phyloP scores from a whole-genome alignment of 1,284 basidiomycete species.

The Cryptococcus sp. region DNA sequence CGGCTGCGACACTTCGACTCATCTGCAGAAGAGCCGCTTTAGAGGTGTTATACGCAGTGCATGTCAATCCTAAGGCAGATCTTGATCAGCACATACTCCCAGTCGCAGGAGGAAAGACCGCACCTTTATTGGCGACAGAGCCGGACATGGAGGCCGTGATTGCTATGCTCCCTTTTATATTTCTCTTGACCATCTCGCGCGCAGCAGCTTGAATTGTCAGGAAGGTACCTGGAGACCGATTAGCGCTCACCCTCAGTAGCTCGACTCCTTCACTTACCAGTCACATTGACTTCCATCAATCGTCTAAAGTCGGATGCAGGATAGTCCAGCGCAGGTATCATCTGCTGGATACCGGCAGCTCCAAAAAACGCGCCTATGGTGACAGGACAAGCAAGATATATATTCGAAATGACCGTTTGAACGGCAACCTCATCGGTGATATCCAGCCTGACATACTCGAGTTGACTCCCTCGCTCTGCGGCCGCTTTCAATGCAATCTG shows the following conservation, averaged over 20 bases:
- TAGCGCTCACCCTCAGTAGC: not conserved
- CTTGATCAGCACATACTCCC: not conserved
- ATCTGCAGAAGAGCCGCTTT: slow-evolving; percentile 21
- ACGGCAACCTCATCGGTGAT: slow-evolving; percentile 64
- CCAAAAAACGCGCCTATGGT: slow-evolving; percentile 58
- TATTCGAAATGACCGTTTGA: slow-evolving; percentile 62
- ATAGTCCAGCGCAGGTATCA: slow-evolving; percentile 68
- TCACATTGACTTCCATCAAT: slow-evolving; percentile 70
- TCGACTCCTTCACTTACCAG: slow-evolving; percentile 7
- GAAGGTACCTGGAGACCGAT: slow-evolving; percentile 63
- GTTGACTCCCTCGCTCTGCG: slow-evolving; percentile 53
- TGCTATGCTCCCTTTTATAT: slow-evolving; percentile 72
- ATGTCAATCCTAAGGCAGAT: slow-evolving; percentile 54
- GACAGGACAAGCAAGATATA: slow-evolving; percentile 61
- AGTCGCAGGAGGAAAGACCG: not conserved
- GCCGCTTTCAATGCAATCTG: slow-evolving; percentile 62
- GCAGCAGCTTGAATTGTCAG: slow-evolving; percentile 79
- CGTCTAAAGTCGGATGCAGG: slow-evolving; percentile 69
- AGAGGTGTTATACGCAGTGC: slow-evolving; percentile 30
- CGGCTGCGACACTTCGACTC: slow-evolving; percentile 72
- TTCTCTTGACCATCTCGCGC: slow-evolving; percentile 70
- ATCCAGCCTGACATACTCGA: slow-evolving; percentile 68
- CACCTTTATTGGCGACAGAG: slow-evolving; percentile 70
- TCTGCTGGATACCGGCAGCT: slow-evolving; percentile 71
- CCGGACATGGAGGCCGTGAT: slow-evolving; percentile 84